These are phyloP conservation scores for Gastroboletus turbinatus DNA, from an alignment of 1,284 basidiomycete genomes.

Conservation along the genomic window DNA sequence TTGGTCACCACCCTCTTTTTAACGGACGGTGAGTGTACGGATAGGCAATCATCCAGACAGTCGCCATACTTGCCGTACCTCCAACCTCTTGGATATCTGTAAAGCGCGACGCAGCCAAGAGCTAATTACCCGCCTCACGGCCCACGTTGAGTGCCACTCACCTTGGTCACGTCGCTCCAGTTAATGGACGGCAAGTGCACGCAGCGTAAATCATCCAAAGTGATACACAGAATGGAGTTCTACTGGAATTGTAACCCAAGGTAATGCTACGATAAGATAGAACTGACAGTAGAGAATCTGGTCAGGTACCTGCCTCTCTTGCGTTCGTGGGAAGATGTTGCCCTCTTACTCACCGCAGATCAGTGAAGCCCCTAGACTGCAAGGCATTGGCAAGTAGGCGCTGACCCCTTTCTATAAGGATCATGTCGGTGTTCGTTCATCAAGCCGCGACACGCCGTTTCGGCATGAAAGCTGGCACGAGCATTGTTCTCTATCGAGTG, in stretches of 20 bases:
- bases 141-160: slow-evolving; percentile 1
- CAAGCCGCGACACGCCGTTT: neutral
- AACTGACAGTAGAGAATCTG: neutral
- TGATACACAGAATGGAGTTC: neutral
- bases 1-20: neutral
- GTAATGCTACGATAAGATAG: neutral
- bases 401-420: neutral
- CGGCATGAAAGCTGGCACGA: neutral
- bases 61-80: too few species aligned
- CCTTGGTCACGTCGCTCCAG: neutral
- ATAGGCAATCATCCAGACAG: neutral
- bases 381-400: neutral
- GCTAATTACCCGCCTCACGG: neutral
- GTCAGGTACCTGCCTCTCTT: neutral
- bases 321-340: neutral
- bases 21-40: neutral
- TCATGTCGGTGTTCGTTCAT: neutral
- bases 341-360: neutral
- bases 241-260: neutral
- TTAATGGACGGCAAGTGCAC: neutral
- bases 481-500: neutral
- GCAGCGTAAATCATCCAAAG: neutral
- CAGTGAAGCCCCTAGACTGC: too few species aligned
- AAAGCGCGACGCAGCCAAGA: neutral
- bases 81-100: neutral